These are phyloP conservation scores for Zarea fungicola DNA, from an alignment of 2,329 filamentous ascomycete genomes.

Conservation along the genomic window DNA sequence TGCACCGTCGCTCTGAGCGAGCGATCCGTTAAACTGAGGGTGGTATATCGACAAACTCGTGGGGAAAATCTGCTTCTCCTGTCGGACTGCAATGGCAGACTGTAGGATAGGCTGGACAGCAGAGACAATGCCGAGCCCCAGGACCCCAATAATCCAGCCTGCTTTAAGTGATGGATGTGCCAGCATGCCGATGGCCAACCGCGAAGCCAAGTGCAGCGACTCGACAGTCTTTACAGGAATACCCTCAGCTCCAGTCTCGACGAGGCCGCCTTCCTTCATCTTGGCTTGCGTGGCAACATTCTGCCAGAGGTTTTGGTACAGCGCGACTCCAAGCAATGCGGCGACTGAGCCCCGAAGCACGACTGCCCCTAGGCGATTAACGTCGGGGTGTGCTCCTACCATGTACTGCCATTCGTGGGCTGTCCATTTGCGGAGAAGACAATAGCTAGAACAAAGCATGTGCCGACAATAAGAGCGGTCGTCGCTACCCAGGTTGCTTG, in stretches of 20 bases:
- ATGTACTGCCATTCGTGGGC: neutral
- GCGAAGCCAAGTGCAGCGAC: neutral
- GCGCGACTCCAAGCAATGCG: neutral
- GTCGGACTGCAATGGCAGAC: neutral
- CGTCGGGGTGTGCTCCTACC: neutral
- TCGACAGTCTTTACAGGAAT: neutral
- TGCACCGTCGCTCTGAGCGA: neutral
- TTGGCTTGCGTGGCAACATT: neutral
- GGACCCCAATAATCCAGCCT: neutral
- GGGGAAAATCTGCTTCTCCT: neutral
- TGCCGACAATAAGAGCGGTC: neutral
- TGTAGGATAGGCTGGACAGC: neutral
- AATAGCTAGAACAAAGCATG: neutral
- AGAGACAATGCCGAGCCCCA: neutral
- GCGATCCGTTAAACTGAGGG: neutral
- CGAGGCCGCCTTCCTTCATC: neutral
- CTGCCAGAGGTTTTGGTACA: neutral
- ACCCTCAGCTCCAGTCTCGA: neutral
- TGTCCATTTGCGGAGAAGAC: neutral
- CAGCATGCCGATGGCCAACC: neutral
- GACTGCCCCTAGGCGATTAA: neutral
- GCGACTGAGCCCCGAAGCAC: neutral
- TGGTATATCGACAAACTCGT: neutral
- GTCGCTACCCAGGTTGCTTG: neutral
- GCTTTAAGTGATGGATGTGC: neutral